Conservation (phyloP, 805 yeast genomes). For the Saccharomyces kudriavzevii region DNA sequence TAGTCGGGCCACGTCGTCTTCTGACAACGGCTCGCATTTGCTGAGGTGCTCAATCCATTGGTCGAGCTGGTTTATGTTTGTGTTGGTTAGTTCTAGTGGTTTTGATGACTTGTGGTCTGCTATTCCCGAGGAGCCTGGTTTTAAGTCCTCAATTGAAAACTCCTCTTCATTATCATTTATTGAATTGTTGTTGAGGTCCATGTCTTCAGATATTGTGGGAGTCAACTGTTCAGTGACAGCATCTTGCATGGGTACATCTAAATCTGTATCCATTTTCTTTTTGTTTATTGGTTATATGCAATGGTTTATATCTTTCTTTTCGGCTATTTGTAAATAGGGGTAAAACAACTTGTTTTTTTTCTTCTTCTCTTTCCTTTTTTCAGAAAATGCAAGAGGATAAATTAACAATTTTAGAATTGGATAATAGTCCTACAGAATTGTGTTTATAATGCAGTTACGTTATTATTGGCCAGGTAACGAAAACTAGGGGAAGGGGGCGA, state of each 20-base stretch:
- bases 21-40: constrained; percentile 73
- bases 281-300: background rate
- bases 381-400: background rate
- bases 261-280: constrained; percentile 59
- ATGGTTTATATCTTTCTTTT: background rate
- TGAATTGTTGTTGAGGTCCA: constrained; percentile 13
- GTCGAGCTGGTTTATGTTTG: constrained; percentile 63
- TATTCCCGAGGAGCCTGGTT: constrained; percentile 32
- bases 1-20: constrained; percentile 66
- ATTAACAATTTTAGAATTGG: background rate
- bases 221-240: constrained; percentile 38
- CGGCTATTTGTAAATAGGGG: background rate
- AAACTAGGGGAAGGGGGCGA: background rate
- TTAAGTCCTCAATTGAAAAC: constrained; percentile 19
- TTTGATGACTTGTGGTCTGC: constrained; percentile 33
- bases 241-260: constrained; percentile 82
- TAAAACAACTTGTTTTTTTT: background rate
- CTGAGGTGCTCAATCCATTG: constrained; percentile 77
- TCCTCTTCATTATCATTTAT: constrained; percentile 23
- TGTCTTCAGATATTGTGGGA: constrained; percentile 28
- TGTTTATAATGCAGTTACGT: background rate
- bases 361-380: background rate
- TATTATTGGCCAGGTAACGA: background rate
- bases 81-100: constrained; percentile 34
- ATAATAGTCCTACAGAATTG: background rate